A percentile compares a stretch with the other conserved stretches of the same genome.
Evolutionary conservation across 306 rosid species (phyloP).

Genomic region (Vigna unguiculata): DNA sequence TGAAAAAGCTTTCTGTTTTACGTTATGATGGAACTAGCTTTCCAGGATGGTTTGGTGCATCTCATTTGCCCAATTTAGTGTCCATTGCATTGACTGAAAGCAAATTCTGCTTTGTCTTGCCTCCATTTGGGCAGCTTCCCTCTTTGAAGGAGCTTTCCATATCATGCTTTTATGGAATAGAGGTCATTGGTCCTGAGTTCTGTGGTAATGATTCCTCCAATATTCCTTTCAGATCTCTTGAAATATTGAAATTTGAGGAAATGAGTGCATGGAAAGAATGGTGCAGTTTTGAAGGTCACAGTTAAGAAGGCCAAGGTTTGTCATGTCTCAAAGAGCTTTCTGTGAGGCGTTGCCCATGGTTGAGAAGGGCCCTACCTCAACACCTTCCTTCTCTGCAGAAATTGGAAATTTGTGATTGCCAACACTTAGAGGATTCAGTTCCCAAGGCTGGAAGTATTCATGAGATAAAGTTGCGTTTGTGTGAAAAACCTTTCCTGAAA

Average conservation of each 20-base stretch:
- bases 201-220: background rate
- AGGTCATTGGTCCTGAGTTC: constrained; percentile 39
- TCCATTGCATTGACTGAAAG: background rate
- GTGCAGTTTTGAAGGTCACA: background rate
- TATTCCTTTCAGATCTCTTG: constrained; percentile 28
- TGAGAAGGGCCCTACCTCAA: constrained; percentile 20
- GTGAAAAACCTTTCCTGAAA: background rate
- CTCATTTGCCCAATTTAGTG: constrained; percentile 17
- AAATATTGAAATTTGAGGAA: constrained; percentile 2
- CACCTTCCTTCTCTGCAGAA: constrained; percentile 33
- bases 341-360: background rate
- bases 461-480: background rate
- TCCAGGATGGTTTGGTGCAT: constrained; percentile 44
- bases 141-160: constrained; percentile 35
- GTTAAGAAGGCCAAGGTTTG: background rate
- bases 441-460: background rate
- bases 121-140: constrained; percentile 44
- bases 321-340: constrained; percentile 28
- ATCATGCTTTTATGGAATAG: constrained; percentile 8
- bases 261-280: constrained; percentile 38
- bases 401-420: background rate
- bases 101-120: constrained; percentile 21
- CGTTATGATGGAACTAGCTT: constrained; percentile 15
- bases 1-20: constrained; percentile 5
- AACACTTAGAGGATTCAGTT: background rate